These are phyloP conservation scores for Rhodotorula sp. DNA, from an alignment of 1,284 basidiomycete genomes.

Conservation along the genomic window DNA sequence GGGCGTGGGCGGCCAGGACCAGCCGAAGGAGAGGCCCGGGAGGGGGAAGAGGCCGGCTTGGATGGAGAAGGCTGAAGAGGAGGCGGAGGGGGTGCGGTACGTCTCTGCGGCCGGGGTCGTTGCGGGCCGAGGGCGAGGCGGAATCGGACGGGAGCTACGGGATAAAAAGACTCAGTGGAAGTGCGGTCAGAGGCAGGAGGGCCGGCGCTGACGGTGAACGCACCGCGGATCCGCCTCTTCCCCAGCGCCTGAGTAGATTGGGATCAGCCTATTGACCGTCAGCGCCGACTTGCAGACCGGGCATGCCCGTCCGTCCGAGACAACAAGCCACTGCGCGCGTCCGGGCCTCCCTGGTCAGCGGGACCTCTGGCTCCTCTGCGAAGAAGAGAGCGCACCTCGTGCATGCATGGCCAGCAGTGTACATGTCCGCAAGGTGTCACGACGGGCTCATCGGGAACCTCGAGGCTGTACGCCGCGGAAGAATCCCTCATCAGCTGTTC, in stretches of 20 bases:
- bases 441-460: conserved; percentile 17
- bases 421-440: conserved; percentile 26
- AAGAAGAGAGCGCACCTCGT: conserved; percentile 8
- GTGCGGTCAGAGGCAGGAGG: background rate
- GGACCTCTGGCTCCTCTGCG: too few relatives aligned
- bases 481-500: background rate
- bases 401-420: conserved; percentile 23
- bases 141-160: conserved; percentile 4
- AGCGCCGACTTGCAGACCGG: conserved; percentile 20
- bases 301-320: conserved; percentile 11
- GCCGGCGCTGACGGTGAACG: background rate
- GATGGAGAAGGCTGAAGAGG: conserved; percentile 9
- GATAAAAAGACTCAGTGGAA: background rate
- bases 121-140: conserved; percentile 19
- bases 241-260: conserved; percentile 14
- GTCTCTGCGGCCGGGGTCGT: background rate
- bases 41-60: conserved; percentile 25
- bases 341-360: too few relatives aligned
- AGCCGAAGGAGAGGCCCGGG: conserved; percentile 17
- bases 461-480: conserved; percentile 2
- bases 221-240: conserved; percentile 22
- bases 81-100: background rate
- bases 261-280: conserved; percentile 6
- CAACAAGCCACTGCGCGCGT: conserved; percentile 19
- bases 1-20: conserved; percentile 4